Evolutionary conservation across 2,329 filamentous ascomycete species (phyloP), one percentile per base, ranked within the genome.

Genomic region (Diaporthe nobilis): DNA sequence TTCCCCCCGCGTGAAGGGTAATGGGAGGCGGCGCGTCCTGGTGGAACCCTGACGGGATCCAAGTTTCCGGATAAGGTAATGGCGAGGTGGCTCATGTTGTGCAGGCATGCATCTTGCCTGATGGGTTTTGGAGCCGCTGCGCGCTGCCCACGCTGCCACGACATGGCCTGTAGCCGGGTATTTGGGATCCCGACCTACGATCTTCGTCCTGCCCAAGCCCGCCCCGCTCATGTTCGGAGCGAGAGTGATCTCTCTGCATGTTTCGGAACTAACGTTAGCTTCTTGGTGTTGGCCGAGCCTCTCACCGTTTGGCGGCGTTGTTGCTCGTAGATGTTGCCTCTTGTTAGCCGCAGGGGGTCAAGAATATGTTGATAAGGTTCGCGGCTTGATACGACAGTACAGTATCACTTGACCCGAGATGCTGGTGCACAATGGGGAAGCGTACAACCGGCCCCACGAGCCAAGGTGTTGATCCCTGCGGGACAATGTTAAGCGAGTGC

Each of bases 381-480:
- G 22, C 47, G 34, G 49, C n/a, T 55, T 53, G 65, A 70, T 70
- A 70, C 65, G 65, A 70, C 65, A 70, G 34, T 70, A 28, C 65
- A 70, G 34, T 70, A 28, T 70, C 65, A 70, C 65, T 70, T 70
- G 65, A 70, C 65, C 65, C 65, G 65, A 70, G 65, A 42, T 70
- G 65, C 65, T 28, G 65, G 65, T 70, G 65, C 65, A 55, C 34
- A 55, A 53, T 55, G 65, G 65, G 49, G 49, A 55, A 70, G 49
- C 34, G 65, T 55, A 28, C 34, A 9, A 70, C n/a, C 47, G 49
- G 65, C 65, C 65, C 65, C 65, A 70, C 49, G 65, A 70, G 65
- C 65, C 65, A 42, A 55, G 49, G 2, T 39, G 49, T 39, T 42
- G 65, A 55, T 55, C 65, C 65, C 65, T 70, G 65, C 49, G 49